Evolutionary conservation across 306 rosid species (phyloP).

Genomic region (Corylus avellana): DNA sequence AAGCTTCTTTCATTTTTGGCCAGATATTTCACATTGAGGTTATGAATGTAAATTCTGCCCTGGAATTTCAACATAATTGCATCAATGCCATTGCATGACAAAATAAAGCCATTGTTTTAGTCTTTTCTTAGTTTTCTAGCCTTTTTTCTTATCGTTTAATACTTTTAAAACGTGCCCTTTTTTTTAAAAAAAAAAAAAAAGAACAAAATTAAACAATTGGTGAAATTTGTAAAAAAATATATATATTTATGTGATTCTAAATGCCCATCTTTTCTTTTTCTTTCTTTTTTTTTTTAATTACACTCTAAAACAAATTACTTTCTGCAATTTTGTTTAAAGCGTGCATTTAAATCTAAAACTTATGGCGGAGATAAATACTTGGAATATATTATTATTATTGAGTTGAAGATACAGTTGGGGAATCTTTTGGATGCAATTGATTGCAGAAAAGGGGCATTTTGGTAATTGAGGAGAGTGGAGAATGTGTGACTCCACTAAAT

Average conservation of each 20-base stretch:
- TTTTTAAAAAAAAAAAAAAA: no score
- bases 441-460: slow-evolving; percentile 10
- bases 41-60: slow-evolving; percentile 31
- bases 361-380: slow-evolving; percentile 22
- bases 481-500: slow-evolving; percentile 42
- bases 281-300: no score
- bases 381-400: background rate
- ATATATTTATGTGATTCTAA: no score
- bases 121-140: no score
- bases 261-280: no score
- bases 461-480: slow-evolving; percentile 9
- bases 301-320: no score
- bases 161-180: no score
- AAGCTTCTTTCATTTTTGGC: background rate
- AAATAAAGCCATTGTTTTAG: slow-evolving; percentile 27
- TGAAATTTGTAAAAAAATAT: no score
- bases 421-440: background rate
- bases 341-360: background rate
- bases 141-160: no score
- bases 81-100: slow-evolving; percentile 43
- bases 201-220: no score
- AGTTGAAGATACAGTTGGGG: background rate
- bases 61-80: slow-evolving; percentile 40
- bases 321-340: no score
- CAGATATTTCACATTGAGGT: slow-evolving; percentile 16